These are phyloP conservation scores for Fusarium marasasianum DNA, from an alignment of 2,329 filamentous ascomycete species.

Conservation along the genomic window DNA sequence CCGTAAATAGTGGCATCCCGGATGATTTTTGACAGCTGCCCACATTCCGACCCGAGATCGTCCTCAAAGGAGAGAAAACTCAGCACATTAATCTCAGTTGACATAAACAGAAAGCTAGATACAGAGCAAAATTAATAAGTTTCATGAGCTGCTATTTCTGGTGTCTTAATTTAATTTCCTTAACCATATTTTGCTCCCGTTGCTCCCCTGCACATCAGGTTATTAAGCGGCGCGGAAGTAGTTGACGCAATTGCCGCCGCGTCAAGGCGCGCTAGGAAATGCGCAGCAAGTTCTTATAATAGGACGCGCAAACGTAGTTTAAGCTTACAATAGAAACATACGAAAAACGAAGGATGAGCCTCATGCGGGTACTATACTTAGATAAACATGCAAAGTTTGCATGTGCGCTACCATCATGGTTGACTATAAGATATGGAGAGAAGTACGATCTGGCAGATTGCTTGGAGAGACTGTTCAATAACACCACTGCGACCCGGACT, in stretches of 20 bases:
- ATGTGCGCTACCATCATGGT: accelerated
- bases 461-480: no score
- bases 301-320: not conserved
- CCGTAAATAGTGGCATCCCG: not conserved
- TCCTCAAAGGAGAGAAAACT: not conserved
- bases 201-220: no score
- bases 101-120: not conserved
- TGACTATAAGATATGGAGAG: not conserved
- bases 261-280: not conserved
- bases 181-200: no score
- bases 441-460: not conserved
- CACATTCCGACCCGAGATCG: not conserved
- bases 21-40: not conserved
- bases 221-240: not conserved
- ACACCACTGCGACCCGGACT: accelerated
- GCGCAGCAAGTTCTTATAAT: not conserved
- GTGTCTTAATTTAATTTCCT: accelerated
- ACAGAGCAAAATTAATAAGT: accelerated
- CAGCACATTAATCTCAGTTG: not conserved
- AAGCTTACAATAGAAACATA: not conserved
- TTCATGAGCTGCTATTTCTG: not conserved
- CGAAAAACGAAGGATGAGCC: not conserved
- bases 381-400: not conserved
- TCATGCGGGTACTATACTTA: not conserved
- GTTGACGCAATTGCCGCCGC: not conserved